Evolutionary conservation across 805 yeast genomes (phyloP), one percentile per base, ranked within the genome.

Genomic region (Saccharomycopsis guyanensis): DNA sequence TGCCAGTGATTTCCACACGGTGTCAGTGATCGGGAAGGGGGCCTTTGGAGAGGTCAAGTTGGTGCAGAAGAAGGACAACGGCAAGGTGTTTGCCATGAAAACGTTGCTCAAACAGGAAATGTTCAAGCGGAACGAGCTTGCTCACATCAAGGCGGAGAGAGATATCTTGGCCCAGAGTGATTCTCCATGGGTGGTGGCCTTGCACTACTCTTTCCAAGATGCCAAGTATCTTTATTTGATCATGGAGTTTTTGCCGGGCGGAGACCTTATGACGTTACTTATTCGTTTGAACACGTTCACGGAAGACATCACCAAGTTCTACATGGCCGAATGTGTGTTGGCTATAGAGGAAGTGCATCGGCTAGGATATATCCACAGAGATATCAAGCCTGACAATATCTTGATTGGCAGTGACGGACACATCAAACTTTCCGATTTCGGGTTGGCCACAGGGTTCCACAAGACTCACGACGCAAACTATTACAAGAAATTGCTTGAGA

Each of bases 31-130:
- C 54, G 98, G 98, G 42, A 93, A 93, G 62, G 98, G 98, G 53
- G 96, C 98, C 0, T 93, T 93, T 68, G 98, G 98, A 52, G 97
- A 88, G 60, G 98, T 93, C 31, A 75, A 97, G 52, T 70, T 93
- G 45, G 97, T 93, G 12, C 97, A 93, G 60, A 91, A 89, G 69
- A 73, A 70, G 44, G 98, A 93, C 64, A 83, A 93, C 1, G 95
- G 96, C 57, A 82, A 85, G 65, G 89, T 85, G 31, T 88, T 80
- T 68, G 96, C 95, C 41, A 93, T 86, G 98, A 88, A 88, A 66
- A 89, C 96, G 3, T 74, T 83, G 58, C 73, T 82, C 60, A 93
- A 86, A 64, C 75, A 84, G 43, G 98, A 93, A 65, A 88, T 93
- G 94, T 88, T 84, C 65, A 85, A 86, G 58, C 88, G 86, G 59